Evolutionary conservation across 768 basidiomycete species (phyloP).

Genomic region (Boletus subcaerulescens): DNA sequence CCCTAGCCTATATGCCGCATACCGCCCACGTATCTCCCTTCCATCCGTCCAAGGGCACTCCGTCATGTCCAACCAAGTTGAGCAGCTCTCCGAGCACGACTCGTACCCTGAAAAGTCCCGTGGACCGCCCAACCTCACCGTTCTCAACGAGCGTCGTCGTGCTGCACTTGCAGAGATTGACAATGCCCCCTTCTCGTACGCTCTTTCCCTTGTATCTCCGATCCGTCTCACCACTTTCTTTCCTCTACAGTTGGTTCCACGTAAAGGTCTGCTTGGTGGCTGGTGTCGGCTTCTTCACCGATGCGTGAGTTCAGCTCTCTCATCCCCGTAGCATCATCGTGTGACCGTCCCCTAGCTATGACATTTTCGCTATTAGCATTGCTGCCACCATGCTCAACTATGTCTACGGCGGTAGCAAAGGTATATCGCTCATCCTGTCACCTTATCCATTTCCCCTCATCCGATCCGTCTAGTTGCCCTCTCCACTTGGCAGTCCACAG

Average conservation of each 20-base stretch:
- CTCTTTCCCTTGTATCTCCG: constrained; percentile 1
- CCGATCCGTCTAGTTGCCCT: constrained; percentile 23
- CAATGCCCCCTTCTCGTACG: constrained; percentile 80
- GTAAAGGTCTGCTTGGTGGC: constrained; percentile 68
- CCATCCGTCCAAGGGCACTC: neutral
- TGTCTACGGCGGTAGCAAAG: constrained; percentile 52
- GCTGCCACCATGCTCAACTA: constrained; percentile 81
- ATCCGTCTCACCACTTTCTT: neutral
- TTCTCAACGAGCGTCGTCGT: constrained; percentile 69
- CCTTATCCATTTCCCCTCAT: neutral
- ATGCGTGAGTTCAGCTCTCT: constrained; percentile 48
- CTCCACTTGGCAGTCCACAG: constrained; percentile 63
- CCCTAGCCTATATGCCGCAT: too few species aligned
- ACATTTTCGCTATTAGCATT: constrained; percentile 89
- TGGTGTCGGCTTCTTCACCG: constrained; percentile 91
- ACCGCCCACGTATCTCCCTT: neutral
- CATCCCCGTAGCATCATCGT: neutral
- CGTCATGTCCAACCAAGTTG: constrained; percentile 20
- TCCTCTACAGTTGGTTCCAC: constrained; percentile 68
- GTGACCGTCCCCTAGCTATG: constrained; percentile 42
- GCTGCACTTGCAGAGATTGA: constrained; percentile 85
- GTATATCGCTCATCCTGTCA: neutral
- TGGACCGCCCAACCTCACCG: constrained; percentile 27
- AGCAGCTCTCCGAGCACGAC: constrained; percentile 28
- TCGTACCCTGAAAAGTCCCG: constrained; percentile 29